Conservation (phyloP, 176 grass and related monocot genomes). For the Pharus latifolius region DNA sequence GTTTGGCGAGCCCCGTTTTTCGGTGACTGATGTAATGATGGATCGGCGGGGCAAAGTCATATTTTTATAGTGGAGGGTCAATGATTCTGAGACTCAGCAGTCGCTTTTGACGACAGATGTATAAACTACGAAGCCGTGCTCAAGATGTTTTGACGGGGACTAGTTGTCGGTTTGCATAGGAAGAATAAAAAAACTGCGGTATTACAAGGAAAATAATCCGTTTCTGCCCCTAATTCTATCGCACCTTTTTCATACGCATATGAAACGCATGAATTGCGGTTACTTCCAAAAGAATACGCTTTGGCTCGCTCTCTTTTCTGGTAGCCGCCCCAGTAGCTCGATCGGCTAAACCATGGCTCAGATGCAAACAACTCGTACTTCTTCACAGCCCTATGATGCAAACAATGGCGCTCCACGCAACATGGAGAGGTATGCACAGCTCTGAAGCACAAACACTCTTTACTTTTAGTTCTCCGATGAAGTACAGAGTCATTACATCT, state of each 20-base stretch:
- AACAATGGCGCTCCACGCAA: not conserved
- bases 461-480: no score
- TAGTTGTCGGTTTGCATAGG: constrained; percentile 18
- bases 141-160: not conserved
- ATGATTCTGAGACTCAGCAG: constrained; percentile 15
- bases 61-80: not conserved
- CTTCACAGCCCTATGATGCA: no score
- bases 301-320: not conserved
- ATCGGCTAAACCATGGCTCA: not conserved
- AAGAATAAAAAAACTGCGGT: not conserved
- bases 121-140: not conserved
- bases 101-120: not conserved
- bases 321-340: not conserved
- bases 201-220: not conserved
- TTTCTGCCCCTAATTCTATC: not conserved
- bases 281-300: not conserved
- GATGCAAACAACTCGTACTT: no score
- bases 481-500: no score
- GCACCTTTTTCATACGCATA: not conserved
- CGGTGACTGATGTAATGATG: not conserved
- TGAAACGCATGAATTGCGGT: not conserved
- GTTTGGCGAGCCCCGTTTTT: not conserved
- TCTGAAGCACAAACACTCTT: no score
- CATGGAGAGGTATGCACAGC: no score
- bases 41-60: not conserved